Conservation (phyloP, 148 eudicot genomes). For the Beta vulgaris region DNA sequence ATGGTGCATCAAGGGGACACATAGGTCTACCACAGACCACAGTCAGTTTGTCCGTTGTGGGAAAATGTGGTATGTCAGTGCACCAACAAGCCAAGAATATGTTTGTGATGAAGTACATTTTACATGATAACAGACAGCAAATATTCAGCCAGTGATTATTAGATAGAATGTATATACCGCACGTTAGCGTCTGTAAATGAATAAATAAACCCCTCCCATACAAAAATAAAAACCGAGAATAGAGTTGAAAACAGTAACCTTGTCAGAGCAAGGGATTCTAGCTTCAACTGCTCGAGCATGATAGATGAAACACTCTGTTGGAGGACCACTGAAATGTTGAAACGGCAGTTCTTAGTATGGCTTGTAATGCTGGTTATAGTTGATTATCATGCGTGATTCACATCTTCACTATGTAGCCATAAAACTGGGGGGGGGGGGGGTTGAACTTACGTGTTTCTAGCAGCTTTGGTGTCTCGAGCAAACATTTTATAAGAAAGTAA, state of each 20-base stretch:
- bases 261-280: slow-evolving; percentile 39
- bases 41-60: not conserved
- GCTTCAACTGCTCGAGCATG: slow-evolving; percentile 85
- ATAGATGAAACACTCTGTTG: slow-evolving; percentile 87
- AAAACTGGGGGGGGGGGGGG: not conserved
- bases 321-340: slow-evolving; percentile 70
- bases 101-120: not conserved
- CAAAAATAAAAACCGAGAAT: not conserved
- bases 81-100: not conserved
- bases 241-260: slow-evolving; percentile 32
- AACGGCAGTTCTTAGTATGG: slow-evolving; percentile 1
- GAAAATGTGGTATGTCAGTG: not conserved
- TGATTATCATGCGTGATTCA: not conserved
- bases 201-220: not conserved
- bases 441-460: slow-evolving; percentile 71
- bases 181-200: not conserved
- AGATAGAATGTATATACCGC: not conserved
- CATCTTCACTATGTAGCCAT: slow-evolving; percentile 1
- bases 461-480: slow-evolving; percentile 95
- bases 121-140: not conserved
- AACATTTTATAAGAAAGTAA: slow-evolving; percentile 85
- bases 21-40: not conserved
- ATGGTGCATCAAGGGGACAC: not conserved
- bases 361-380: not conserved
- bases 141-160: not conserved